phyloP scores from a whole-genome alignment of 2,329 filamentous ascomycete species.

The Ciborinia camelliae region DNA sequence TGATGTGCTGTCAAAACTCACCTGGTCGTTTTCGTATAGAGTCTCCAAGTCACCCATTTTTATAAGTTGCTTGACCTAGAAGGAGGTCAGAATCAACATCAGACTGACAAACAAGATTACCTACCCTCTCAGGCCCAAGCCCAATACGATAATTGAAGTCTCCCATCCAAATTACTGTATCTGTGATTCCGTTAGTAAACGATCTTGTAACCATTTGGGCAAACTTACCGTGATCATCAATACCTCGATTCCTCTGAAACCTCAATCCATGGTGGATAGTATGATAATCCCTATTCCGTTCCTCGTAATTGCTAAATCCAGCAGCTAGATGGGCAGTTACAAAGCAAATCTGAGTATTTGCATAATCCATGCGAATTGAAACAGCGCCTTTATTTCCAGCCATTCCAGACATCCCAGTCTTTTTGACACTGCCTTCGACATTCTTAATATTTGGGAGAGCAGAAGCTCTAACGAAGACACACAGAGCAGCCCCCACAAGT shows the following conservation, averaged over 20 bases:
- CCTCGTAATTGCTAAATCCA: conserved; percentile 94
- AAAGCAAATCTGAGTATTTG: conserved; percentile 88
- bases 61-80: conserved; percentile 58
- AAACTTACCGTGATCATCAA: conserved; percentile 76
- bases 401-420: conserved; percentile 91
- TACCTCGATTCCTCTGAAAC: conserved; percentile 86
- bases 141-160: conserved; percentile 99
- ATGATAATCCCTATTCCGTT: conserved; percentile 86
- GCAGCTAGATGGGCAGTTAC: conserved; percentile 95
- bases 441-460: conserved; percentile 83
- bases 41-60: conserved; percentile 69
- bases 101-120: neutral
- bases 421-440: conserved; percentile 93
- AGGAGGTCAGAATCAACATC: neutral
- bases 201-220: neutral
- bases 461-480: conserved; percentile 83
- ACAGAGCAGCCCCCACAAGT: conserved; percentile 87
- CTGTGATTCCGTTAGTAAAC: conserved; percentile 39
- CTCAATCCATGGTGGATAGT: conserved; percentile 68
- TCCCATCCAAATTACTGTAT: conserved; percentile 86
- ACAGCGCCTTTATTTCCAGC: conserved; percentile 98
- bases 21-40: conserved; percentile 89
- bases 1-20: conserved; percentile 36
- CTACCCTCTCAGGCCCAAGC: conserved; percentile 69
- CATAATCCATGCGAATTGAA: conserved; percentile 91